A percentile compares a stretch with the other conserved stretches of the same genome.
Evolutionary conservation across 1,284 basidiomycete species (phyloP).

Genomic region (Agroathelia rolfsii): DNA sequence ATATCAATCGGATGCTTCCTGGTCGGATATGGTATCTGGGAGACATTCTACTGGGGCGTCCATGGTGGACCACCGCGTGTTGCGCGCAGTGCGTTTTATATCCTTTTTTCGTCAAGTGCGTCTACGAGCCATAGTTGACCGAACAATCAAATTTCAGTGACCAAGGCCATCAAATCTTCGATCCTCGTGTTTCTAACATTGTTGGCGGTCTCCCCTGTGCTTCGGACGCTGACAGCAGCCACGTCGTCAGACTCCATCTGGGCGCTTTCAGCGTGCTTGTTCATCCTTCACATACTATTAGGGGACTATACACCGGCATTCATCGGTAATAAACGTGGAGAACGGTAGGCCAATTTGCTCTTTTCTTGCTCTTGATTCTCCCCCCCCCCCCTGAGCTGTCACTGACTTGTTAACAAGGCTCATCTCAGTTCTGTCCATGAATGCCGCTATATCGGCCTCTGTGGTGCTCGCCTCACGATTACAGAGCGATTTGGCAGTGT

Average conservation of each 20-base stretch:
- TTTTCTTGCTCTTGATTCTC: too few species aligned
- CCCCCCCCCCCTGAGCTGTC: too few species aligned
- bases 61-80: conserved; percentile 14
- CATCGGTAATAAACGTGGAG: conserved; percentile 22
- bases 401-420: too few species aligned
- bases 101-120: too few species aligned
- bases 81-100: conserved; percentile 18
- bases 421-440: conserved; percentile 86
- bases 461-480: conserved; percentile 92
- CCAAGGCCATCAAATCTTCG: conserved; percentile 63
- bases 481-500: conserved; percentile 76
- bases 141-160: too few species aligned
- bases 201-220: conserved; percentile 83
- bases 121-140: too few species aligned
- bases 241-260: conserved; percentile 96
- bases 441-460: conserved; percentile 88
- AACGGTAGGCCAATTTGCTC: too few species aligned
- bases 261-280: conserved; percentile 72
- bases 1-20: conserved; percentile 51
- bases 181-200: conserved; percentile 83
- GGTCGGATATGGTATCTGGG: conserved; percentile 54
- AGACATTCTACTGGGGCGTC: conserved; percentile 34
- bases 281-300: conserved; percentile 52
- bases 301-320: conserved; percentile 49
- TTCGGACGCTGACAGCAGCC: conserved; percentile 86